Base-by-base conservation (phyloP, 148 eudicot species). In the Nepenthes gracilis region DNA sequence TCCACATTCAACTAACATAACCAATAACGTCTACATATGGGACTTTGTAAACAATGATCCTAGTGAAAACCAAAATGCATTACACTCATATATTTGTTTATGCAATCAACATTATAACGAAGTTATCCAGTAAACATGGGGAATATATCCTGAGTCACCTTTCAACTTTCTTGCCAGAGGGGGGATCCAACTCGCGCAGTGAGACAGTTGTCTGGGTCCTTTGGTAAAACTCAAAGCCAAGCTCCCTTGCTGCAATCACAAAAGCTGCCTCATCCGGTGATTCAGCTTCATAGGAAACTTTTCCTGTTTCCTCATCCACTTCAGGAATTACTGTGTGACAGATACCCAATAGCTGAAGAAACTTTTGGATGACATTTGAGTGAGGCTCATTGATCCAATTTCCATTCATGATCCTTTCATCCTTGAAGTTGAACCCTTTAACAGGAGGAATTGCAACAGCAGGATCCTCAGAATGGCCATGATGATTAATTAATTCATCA, bases 261-360 rank as follows among this genome's bases (percentile, higher is more conserved):
- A 93, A 93, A 32, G 99, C 99, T 36, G 96, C 89, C 70, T 93
- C 99, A 63, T 93, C 99, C 3, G 99, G 99, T 50, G 99, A 93
- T 70, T 93, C 99, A 53, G 99, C 96, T 74, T 93, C 99, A 75
- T 93, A 93, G 5, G 87, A 70, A 36, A 86, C 64, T 54, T 79
- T 86, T 50, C 91, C 92, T 0, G 83, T 74, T 13, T 75, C 77
- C 78, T 88, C 89, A 68, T 93, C 92, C 43, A 81, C 75, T 58
- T 93, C 99, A 3, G 99, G 99, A 72, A 93, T 86, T 15, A 80
- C 99, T 0, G 99, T 93, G 67, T 93, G 96, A 67, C 99, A 93
- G 15, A 93, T 58, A 12, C 96, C 95, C 60, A 88, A 64, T 43
- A 86, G 52, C 54, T 76, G 83, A 55, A 93, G 69, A 62, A 93